Evolutionary conservation across 768 basidiomycete genomes (phyloP).

Genomic region (Suillus plorans): DNA sequence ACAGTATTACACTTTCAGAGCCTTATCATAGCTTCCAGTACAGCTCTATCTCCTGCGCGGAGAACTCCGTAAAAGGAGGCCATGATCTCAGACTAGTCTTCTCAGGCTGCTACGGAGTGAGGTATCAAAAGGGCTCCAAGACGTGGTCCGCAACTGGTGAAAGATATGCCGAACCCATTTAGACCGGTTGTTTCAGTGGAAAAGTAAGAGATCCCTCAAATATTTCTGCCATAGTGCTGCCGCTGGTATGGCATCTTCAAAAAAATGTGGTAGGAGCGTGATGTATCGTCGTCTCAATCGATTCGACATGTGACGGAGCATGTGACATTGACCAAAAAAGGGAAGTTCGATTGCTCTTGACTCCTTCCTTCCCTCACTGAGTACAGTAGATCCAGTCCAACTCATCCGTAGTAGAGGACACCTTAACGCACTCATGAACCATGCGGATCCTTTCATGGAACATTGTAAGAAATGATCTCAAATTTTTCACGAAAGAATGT

Average conservation of each 20-base stretch:
- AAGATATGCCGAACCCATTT: neutral
- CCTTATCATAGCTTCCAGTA: slow-evolving; percentile 2
- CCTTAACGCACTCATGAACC: slow-evolving; percentile 3
- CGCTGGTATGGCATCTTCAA: neutral
- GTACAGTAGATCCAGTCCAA: neutral
- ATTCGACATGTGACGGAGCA: neutral
- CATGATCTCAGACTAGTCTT: neutral
- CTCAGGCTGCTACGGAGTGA: slow-evolving; percentile 1
- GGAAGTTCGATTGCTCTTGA: neutral
- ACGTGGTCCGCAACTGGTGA: neutral
- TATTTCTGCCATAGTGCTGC: neutral
- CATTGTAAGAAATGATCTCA: slow-evolving; percentile 42
- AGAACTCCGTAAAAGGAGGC: neutral
- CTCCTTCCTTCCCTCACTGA: neutral
- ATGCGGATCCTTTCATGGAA: slow-evolving; percentile 76
- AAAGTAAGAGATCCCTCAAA: neutral
- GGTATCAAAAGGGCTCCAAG: slow-evolving; percentile 1
- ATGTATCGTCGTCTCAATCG: neutral
- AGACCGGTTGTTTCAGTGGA: neutral
- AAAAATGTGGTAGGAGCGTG: neutral
- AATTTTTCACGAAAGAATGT: slow-evolving; percentile 6
- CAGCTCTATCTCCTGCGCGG: neutral
- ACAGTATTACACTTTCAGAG: neutral
- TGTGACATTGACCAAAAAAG: neutral
- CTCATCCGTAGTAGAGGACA: neutral